Evolutionary conservation across 352 stramenopile species (phyloP).

Genomic region (Aphanomyces euteiches): DNA sequence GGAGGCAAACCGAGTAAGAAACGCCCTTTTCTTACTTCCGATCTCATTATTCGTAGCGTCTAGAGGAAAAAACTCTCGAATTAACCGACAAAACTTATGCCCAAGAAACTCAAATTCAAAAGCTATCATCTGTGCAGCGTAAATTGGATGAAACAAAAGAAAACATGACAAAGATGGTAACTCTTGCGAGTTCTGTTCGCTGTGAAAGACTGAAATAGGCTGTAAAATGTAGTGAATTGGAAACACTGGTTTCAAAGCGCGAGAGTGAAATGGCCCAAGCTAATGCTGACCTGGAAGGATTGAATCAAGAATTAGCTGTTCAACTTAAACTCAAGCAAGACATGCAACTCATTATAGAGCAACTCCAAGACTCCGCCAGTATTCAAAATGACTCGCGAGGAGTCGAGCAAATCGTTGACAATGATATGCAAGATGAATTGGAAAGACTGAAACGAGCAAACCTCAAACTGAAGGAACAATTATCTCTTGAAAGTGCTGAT

Average conservation of each 20-base stretch:
- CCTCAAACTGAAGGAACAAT: conserved; percentile 41
- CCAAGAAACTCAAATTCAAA: conserved; percentile 49
- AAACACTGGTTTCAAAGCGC: conserved; percentile 40
- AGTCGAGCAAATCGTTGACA: conserved; percentile 36
- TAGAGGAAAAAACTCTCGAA: conserved; percentile 55
- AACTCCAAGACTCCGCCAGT: conserved; percentile 30
- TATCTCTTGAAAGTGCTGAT: conserved; percentile 51
- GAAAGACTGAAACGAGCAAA: conserved; percentile 60
- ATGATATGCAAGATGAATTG: conserved; percentile 62
- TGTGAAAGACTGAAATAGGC: conserved; percentile 39
- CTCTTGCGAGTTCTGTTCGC: neutral
- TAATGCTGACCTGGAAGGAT: conserved; percentile 37
- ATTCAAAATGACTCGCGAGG: neutral
- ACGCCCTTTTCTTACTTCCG: too few species aligned
- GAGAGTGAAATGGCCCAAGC: conserved; percentile 36
- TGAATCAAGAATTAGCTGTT: conserved; percentile 41
- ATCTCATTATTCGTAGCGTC: conserved; percentile 36
- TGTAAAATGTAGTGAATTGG: conserved; percentile 58
- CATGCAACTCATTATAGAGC: conserved; percentile 43
- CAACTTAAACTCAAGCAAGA: conserved; percentile 44
- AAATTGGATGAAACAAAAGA: conserved; percentile 69
- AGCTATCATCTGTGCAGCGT: conserved; percentile 47
- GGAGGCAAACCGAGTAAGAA: conserved; percentile 48
- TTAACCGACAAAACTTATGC: conserved; percentile 53
- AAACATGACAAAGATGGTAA: conserved; percentile 56